A percentile compares a stretch with the other conserved stretches of the same genome.
phyloP scores from a whole-genome alignment of 2,329 filamentous ascomycete genomes.

The Arthrobotrys musiformis region DNA sequence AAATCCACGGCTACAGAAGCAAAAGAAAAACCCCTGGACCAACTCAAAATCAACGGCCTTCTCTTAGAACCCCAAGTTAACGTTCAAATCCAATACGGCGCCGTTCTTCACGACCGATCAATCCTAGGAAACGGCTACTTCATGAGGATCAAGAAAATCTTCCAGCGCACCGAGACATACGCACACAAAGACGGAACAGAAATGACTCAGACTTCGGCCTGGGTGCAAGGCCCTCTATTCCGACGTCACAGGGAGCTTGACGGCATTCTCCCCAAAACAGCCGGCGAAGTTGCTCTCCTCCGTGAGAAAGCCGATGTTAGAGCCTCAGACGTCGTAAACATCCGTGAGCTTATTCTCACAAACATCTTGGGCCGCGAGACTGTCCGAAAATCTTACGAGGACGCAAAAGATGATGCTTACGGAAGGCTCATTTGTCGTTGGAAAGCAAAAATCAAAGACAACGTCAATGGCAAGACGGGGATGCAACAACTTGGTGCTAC shows the following conservation, averaged over 20 bases:
- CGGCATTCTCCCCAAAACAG: constrained; percentile 49
- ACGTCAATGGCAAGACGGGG: constrained; percentile 58
- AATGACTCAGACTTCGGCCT: constrained; percentile 16
- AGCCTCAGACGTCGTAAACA: constrained; percentile 32
- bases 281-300: constrained; percentile 40
- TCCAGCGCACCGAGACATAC: constrained; percentile 27
- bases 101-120: constrained; percentile 12
- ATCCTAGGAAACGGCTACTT: constrained; percentile 35
- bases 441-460: constrained; percentile 60
- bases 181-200: constrained; percentile 29
- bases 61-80: constrained; percentile 16
- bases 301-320: constrained; percentile 32
- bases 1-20: constrained; percentile 11
- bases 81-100: constrained; percentile 36
- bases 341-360: constrained; percentile 46
- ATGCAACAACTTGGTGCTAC: constrained; percentile 57
- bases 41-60: constrained; percentile 36
- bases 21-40: constrained; percentile 21
- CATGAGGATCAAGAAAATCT: constrained; percentile 46
- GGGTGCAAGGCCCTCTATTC: constrained; percentile 42
- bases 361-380: constrained; percentile 36
- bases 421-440: constrained; percentile 62
- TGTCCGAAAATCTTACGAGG: constrained; percentile 41
- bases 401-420: constrained; percentile 60
- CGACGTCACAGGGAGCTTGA: constrained; percentile 34